These are phyloP conservation scores for Prunella vulgaris DNA, from an alignment of 257 asterid species.

Conservation along the genomic window DNA sequence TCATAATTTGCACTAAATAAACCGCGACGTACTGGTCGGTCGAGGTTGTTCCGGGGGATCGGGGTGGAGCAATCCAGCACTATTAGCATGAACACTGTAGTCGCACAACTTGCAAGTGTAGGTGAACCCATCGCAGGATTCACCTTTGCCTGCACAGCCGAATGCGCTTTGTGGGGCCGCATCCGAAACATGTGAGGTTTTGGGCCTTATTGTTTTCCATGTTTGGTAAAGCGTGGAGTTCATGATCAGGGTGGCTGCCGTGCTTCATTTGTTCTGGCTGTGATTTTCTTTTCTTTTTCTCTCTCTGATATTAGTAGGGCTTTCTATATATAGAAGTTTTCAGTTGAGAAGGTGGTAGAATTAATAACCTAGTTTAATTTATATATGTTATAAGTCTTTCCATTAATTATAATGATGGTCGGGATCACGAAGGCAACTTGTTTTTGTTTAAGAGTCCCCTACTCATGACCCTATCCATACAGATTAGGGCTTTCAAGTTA, in stretches of 20 bases:
- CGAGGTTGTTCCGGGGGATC: neutral
- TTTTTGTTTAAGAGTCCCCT: neutral
- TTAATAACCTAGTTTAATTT: neutral
- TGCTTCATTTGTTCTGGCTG: neutral
- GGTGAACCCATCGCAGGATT: neutral
- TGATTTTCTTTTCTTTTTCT: neutral
- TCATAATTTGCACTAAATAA: neutral
- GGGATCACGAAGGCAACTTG: neutral
- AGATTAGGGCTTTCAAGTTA: neutral
- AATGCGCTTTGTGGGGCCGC: no score
- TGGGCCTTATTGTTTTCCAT: neutral
- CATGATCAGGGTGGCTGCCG: neutral
- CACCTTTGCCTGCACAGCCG: neutral
- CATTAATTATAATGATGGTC: no score
- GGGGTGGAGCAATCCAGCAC: neutral
- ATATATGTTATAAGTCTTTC: neutral
- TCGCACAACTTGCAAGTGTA: neutral
- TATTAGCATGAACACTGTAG: neutral
- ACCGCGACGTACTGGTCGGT: neutral
- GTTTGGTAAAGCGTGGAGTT: neutral
- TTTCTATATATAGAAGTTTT: neutral
- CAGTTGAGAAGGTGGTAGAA: neutral
- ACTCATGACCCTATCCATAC: neutral
- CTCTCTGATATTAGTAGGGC: neutral
- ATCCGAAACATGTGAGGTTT: conserved; percentile 29